A percentile compares a stretch with the other conserved stretches of the same genome.
Evolutionary conservation across 805 yeast species (phyloP).

Genomic region (Priceomyces carsonii): DNA sequence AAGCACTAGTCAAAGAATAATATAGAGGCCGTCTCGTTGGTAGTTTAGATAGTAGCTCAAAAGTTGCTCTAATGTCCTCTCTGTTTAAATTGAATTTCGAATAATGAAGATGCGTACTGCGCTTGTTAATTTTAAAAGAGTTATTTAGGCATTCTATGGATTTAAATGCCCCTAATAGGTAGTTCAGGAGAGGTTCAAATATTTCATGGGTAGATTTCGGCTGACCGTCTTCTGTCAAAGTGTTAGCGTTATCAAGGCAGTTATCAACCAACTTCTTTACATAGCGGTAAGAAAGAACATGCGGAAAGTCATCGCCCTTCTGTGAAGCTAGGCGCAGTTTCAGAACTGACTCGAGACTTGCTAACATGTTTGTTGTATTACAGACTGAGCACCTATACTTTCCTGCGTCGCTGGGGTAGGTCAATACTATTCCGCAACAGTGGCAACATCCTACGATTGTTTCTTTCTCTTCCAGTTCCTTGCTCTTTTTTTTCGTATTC

Average conservation of each 20-base stretch:
- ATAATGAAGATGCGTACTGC: conserved; percentile 34
- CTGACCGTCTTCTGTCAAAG: conserved; percentile 16
- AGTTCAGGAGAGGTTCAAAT: conserved; percentile 52
- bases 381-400: conserved; percentile 66
- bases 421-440: conserved; percentile 39
- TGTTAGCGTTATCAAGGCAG: conserved; percentile 24
- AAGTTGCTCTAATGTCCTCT: conserved; percentile 47
- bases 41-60: conserved; percentile 44
- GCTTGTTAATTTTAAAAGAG: conserved; percentile 48
- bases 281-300: conserved; percentile 27
- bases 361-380: conserved; percentile 44
- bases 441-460: conserved; percentile 28
- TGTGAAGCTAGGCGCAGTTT: conserved; percentile 3
- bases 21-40: conserved; percentile 65
- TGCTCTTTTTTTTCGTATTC: not conserved
- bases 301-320: conserved; percentile 6
- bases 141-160: conserved; percentile 47
- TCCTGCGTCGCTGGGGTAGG: conserved; percentile 25
- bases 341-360: conserved; percentile 1
- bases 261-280: conserved; percentile 34
- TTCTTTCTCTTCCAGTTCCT: conserved; percentile 10
- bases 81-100: conserved; percentile 52
- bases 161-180: conserved; percentile 50
- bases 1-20: conserved; percentile 52
- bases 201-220: conserved; percentile 28